A percentile compares a stretch with the other conserved stretches of the same genome.
Conservation (phyloP, 352 stramenopile species). For the Phytophthora boehmeriae region DNA sequence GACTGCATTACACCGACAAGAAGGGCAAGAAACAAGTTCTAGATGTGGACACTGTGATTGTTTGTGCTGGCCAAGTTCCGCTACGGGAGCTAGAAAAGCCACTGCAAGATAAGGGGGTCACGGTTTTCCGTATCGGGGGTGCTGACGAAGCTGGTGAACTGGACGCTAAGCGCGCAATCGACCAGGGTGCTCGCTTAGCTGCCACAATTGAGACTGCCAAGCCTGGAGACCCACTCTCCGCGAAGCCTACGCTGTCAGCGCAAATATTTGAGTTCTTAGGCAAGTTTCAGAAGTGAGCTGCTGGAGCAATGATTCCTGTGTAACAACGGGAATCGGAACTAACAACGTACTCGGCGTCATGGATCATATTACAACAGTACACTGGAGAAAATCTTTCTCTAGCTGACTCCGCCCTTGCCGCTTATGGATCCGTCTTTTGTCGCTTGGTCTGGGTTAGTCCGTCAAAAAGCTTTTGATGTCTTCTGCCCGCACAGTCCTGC, state of each 20-base stretch:
- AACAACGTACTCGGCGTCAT: constrained; percentile 14
- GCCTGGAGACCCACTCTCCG: constrained; percentile 62
- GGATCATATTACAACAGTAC: constrained; percentile 16
- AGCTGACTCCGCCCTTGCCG: not conserved
- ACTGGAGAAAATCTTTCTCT: constrained; percentile 3
- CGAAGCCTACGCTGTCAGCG: constrained; percentile 44
- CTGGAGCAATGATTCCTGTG: constrained; percentile 4
- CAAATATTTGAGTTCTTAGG: constrained; percentile 57
- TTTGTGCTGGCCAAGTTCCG: constrained; percentile 96
- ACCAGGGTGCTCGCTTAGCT: constrained; percentile 93
- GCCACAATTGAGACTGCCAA: constrained; percentile 83
- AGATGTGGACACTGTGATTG: constrained; percentile 95
- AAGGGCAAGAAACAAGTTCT: constrained; percentile 86
- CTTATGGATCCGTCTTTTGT: constrained; percentile 48
- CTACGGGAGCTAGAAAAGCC: constrained; percentile 89
- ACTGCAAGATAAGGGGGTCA: constrained; percentile 68
- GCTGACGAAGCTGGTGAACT: constrained; percentile 95
- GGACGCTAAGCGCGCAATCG: constrained; percentile 97
- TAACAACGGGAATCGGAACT: constrained; percentile 4
- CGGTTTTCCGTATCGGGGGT: constrained; percentile 95
- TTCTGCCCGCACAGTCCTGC: constrained; percentile 71
- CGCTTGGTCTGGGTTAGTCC: constrained; percentile 57
- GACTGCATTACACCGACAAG: constrained; percentile 93
- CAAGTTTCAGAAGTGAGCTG: constrained; percentile 53
- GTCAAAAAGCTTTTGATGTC: constrained; percentile 79